Evolutionary conservation across 805 yeast species (phyloP), one percentile per base, ranked within the genome.

Genomic region (Candida vartiovaarae): DNA sequence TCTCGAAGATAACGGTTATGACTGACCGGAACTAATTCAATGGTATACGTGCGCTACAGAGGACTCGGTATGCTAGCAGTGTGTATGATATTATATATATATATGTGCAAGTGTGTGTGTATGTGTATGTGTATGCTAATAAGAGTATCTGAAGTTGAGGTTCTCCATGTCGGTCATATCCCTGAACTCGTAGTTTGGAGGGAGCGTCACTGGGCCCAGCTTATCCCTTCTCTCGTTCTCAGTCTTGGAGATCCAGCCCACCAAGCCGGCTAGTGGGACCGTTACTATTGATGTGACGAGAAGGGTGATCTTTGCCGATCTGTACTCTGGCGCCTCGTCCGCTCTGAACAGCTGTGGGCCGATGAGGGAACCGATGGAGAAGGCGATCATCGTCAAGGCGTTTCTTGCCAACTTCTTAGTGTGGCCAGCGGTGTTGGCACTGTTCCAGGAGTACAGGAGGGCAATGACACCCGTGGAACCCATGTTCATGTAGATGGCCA

Each of bases 271-370:
- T 40, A 68, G 48, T 29, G 76, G 78, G 32, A 68, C 60, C 49
- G 71, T 68, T 1, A 68, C 71, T 34, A 70, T 63, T 39, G 75
- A 74, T 3, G 81, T 70, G 1, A 71, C 76, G 42, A 80, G 58
- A 38, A 79, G 62, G 0, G 79, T 72, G 30, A 77, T 70, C 52
- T 79, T 78, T 7, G 85, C 87, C 8, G 80, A 72, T 11, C 60
- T 65, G 51, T 78, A 81, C 11, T 65, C 60, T 29, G 84, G 84
- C 9, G 74, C 70, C 44, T 75, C 69, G 15, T 65, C 50, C 0
- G 66, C 67, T 49, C 75, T 71, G 61, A 80, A 80, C 52, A 78
- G 62, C 52, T 80, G 84, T 3, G 88, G 85, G 0, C 84, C 86
- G 39, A 78, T 66, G 46, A 83, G 62, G 51, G 80, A 72, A 6